These are phyloP conservation scores for Cadophora gregata DNA, from an alignment of 2,329 filamentous ascomycete genomes.

Conservation along the genomic window DNA sequence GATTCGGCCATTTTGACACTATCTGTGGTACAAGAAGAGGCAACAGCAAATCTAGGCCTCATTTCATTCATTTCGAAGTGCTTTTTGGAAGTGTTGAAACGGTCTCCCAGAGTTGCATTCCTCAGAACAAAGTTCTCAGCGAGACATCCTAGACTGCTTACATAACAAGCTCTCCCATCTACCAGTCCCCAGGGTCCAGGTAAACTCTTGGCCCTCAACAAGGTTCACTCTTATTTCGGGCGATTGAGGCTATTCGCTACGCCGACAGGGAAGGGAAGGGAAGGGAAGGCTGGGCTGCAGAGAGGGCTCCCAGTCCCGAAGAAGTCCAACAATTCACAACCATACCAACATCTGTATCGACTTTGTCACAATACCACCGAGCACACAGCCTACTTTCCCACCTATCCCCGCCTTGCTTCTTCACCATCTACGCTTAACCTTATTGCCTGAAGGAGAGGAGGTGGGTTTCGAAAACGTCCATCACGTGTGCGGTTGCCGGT, in stretches of 20 bases:
- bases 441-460: not conserved
- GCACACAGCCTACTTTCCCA: not conserved
- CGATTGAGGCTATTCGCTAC: slow-evolving; percentile 6
- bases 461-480: not conserved
- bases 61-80: not conserved
- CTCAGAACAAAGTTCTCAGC: not conserved
- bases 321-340: not conserved
- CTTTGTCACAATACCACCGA: not conserved
- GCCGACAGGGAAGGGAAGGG: not conserved
- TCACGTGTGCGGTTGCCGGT: not conserved
- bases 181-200: not conserved
- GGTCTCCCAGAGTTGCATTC: not conserved
- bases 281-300: not conserved
- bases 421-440: not conserved
- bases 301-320: not conserved
- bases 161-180: slow-evolving; percentile 5
- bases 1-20: not conserved
- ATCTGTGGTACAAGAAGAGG: not conserved
- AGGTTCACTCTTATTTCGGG: not conserved
- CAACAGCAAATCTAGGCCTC: not conserved
- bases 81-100: not conserved
- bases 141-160: not conserved
- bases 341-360: not conserved
- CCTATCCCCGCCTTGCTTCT: not conserved
- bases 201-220: slow-evolving; percentile 8